Evolutionary conservation across 2,329 filamentous ascomycete genomes (phyloP).

Genomic region (Alternaria viburni): DNA sequence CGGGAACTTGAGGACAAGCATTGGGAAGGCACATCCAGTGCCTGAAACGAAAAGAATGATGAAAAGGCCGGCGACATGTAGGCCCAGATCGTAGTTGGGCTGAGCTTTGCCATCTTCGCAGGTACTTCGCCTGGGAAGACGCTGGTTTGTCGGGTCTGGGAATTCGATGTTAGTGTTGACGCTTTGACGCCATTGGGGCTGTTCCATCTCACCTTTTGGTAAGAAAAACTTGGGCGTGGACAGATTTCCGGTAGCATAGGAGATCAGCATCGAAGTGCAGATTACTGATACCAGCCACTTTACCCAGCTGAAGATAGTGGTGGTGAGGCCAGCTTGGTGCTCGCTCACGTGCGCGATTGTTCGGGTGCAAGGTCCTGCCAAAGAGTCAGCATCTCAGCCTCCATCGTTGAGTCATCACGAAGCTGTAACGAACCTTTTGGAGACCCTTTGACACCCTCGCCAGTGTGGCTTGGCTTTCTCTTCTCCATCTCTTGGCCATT

Average conservation of each 20-base stretch:
- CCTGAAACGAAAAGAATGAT: slow-evolving; percentile 44
- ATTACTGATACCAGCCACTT: slow-evolving; percentile 35
- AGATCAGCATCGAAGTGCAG: slow-evolving; percentile 32
- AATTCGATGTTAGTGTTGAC: not conserved
- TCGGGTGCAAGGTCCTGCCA: slow-evolving; percentile 38
- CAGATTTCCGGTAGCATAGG: slow-evolving; percentile 19
- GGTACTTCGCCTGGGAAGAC: slow-evolving; percentile 22
- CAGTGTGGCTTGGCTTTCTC: slow-evolving; percentile 10
- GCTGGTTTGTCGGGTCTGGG: slow-evolving; percentile 15
- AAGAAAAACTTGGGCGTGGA: slow-evolving; percentile 7
- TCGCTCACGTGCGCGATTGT: slow-evolving; percentile 27
- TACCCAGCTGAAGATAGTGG: slow-evolving; percentile 22
- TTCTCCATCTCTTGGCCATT: slow-evolving; percentile 28
- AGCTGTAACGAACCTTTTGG: slow-evolving; percentile 16
- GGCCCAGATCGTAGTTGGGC: slow-evolving; percentile 35
- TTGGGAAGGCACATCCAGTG: slow-evolving; percentile 65
- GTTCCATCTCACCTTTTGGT: slow-evolving; percentile 13
- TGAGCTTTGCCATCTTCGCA: slow-evolving; percentile 31
- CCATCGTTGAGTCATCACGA: not conserved
- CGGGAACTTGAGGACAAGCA: slow-evolving; percentile 65
- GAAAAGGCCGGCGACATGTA: slow-evolving; percentile 43
- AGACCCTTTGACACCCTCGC: slow-evolving; percentile 37
- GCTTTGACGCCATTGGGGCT: not conserved
- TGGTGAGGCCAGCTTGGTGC: slow-evolving; percentile 21
- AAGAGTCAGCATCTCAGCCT: slow-evolving; percentile 13